Conservation (phyloP, 768 basidiomycete genomes). For the Phlegmacium glaucopus region DNA sequence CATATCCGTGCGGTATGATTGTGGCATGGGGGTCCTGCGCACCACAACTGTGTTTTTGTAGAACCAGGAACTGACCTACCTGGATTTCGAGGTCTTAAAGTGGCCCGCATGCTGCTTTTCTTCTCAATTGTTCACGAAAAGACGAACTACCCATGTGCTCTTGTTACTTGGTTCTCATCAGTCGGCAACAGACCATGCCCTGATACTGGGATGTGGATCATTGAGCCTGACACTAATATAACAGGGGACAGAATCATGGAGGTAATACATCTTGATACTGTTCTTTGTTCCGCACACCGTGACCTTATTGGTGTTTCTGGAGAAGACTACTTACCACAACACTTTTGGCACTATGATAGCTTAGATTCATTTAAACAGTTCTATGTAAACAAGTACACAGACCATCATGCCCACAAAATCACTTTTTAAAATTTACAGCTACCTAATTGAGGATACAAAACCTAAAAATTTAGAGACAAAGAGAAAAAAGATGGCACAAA, state of each 20-base stretch:
- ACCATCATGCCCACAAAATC: conserved; percentile 14
- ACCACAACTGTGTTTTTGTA: conserved; percentile 25
- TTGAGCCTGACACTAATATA: conserved; percentile 10
- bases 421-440: neutral
- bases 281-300: conserved; percentile 28
- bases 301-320: conserved; percentile 24
- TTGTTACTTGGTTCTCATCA: conserved; percentile 28
- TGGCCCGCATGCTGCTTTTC: conserved; percentile 25
- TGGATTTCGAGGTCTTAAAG: conserved; percentile 19
- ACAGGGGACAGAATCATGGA: neutral
- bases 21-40: conserved; percentile 15
- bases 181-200: conserved; percentile 17
- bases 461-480: too few species aligned
- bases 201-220: conserved; percentile 27
- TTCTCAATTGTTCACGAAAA: conserved; percentile 20
- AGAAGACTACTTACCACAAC: conserved; percentile 4
- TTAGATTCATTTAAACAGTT: conserved; percentile 16
- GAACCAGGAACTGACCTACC: conserved; percentile 1
- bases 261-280: conserved; percentile 24
- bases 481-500: too few species aligned
- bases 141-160: conserved; percentile 22
- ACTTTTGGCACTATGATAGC: conserved; percentile 9
- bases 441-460: too few species aligned
- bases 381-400: conserved; percentile 13
- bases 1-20: conserved; percentile 21